Evolutionary conservation across 2,329 filamentous ascomycete species (phyloP).

Genomic region (Samsoniella hepiali): DNA sequence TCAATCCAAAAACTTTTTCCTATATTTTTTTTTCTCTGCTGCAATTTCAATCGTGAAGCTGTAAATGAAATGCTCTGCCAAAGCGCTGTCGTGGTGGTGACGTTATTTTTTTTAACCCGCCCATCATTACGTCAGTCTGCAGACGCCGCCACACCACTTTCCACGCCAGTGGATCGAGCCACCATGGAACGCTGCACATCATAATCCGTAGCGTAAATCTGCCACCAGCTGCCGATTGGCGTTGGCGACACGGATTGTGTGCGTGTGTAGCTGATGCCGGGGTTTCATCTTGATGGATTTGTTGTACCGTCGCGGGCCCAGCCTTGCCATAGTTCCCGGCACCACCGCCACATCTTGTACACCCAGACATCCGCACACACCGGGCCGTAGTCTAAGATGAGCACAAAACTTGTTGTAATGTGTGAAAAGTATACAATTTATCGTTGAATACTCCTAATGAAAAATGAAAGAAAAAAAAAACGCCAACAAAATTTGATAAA

Average conservation of each 20-base stretch:
- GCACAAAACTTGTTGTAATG: too few species aligned
- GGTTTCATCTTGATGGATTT: neutral
- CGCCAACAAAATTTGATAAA: neutral
- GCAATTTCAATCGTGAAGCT: neutral
- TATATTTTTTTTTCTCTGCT: neutral
- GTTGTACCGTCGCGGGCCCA: neutral
- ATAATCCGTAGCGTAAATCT: neutral
- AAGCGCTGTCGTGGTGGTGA: neutral
- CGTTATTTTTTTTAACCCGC: neutral
- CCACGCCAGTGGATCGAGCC: constrained; percentile 1
- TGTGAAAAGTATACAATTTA: too few species aligned
- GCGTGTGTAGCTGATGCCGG: neutral
- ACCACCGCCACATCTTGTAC: too few species aligned
- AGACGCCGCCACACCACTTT: constrained; percentile 5
- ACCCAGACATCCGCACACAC: too few species aligned
- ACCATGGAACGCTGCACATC: constrained; percentile 1
- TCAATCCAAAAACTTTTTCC: constrained; percentile 21
- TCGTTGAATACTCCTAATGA: too few species aligned
- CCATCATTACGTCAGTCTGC: constrained; percentile 16
- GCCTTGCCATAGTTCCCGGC: too few species aligned
- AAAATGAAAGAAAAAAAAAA: neutral
- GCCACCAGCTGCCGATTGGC: neutral
- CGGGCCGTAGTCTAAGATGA: too few species aligned
- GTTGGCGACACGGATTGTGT: neutral
- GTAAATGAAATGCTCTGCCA: neutral